Evolutionary conservation across 306 rosid species (phyloP).

Genomic region (Glycine tomentella): DNA sequence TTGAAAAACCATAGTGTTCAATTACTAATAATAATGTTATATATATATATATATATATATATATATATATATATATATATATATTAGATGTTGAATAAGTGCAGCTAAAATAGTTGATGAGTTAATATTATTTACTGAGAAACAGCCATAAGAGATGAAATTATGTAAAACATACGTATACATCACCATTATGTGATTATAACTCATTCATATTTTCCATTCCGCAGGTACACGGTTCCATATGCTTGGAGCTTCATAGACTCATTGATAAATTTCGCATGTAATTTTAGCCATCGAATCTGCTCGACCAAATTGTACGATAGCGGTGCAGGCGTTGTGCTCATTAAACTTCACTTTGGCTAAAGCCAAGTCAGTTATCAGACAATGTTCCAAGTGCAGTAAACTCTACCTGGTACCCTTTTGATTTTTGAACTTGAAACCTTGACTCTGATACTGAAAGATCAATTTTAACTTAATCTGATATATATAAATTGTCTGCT

Average conservation of each 20-base stretch:
- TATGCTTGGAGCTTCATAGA: slow-evolving; percentile 61
- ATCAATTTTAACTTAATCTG: slow-evolving; percentile 8
- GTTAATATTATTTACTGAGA: background rate
- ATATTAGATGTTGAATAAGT: background rate
- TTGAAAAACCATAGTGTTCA: slow-evolving; percentile 2
- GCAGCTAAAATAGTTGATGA: background rate
- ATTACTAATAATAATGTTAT: no score
- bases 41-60: background rate
- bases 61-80: background rate
- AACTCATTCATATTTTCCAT: slow-evolving; percentile 12
- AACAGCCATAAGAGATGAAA: background rate
- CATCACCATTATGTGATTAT: background rate
- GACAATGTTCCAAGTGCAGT: slow-evolving; percentile 60
- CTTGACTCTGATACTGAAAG: background rate
- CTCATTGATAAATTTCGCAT: slow-evolving; percentile 50
- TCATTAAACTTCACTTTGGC: slow-evolving; percentile 56
- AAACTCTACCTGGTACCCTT: slow-evolving; percentile 66
- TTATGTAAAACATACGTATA: background rate
- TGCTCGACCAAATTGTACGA: slow-evolving; percentile 57
- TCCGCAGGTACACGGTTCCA: slow-evolving; percentile 59
- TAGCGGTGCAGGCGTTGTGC: slow-evolving; percentile 59
- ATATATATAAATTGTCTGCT: slow-evolving; percentile 15
- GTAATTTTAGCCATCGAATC: slow-evolving; percentile 57
- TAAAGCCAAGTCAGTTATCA: slow-evolving; percentile 57
- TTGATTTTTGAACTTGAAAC: background rate